Evolutionary conservation across 345 rosid genomes (phyloP).

Genomic region (Eucalyptus sideroxylon): DNA sequence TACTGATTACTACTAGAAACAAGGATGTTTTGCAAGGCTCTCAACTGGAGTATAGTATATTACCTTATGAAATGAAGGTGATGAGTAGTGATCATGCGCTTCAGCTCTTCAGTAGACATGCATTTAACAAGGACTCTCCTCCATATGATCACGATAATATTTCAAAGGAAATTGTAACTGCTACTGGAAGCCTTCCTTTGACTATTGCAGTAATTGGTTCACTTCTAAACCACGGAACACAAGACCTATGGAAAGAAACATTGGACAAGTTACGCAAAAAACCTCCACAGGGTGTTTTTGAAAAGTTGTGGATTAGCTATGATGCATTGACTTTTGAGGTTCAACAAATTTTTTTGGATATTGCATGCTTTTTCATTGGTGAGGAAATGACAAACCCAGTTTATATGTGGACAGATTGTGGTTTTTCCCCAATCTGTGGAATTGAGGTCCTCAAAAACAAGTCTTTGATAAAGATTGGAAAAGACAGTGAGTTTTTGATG

Average conservation of each 20-base stretch:
- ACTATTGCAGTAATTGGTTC: not conserved
- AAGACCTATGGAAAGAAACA: too few relatives aligned
- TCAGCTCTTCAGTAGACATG: not conserved
- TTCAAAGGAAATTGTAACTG: not conserved
- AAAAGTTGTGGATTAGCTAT: not conserved
- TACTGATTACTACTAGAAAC: not conserved
- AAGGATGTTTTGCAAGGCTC: rapidly evolving
- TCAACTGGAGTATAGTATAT: rapidly evolving
- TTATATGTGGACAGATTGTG: too few relatives aligned
- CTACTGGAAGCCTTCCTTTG: not conserved
- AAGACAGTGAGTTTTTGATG: not conserved
- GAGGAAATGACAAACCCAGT: too few relatives aligned
- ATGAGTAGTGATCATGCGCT: not conserved
- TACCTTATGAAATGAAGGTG: not conserved
- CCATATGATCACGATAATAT: rapidly evolving
- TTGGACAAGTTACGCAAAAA: not conserved
- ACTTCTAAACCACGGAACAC: rapidly evolving
- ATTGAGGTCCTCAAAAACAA: not conserved
- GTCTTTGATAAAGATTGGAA: not conserved
- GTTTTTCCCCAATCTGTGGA: rapidly evolving
- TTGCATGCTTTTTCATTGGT: too few relatives aligned
- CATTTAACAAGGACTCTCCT: too few relatives aligned
- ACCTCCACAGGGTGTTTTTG: not conserved
- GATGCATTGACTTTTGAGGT: not conserved
- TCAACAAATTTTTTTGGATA: too few relatives aligned